These are phyloP conservation scores for Colletotrichum graminicola DNA, from an alignment of 2,329 filamentous ascomycete genomes.

Conservation along the genomic window DNA sequence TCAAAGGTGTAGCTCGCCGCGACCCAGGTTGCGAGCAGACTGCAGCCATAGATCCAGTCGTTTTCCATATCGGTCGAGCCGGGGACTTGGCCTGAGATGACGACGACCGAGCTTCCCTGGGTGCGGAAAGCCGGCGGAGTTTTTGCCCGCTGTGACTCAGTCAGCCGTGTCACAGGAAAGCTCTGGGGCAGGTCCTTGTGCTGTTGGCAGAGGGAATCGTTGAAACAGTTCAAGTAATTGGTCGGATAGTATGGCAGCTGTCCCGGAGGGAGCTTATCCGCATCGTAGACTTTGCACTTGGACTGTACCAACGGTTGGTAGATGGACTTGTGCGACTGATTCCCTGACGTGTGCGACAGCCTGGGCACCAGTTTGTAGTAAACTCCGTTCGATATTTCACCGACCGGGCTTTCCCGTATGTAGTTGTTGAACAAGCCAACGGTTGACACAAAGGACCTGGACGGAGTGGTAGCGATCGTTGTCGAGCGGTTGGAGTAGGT, in stretches of 20 bases:
- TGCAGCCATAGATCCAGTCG: neutral
- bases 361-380: neutral
- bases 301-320: constrained; percentile 16
- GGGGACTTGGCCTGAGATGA: neutral
- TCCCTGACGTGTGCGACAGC: neutral
- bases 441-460: neutral
- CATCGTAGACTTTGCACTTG: constrained; percentile 16
- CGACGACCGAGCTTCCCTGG: neutral
- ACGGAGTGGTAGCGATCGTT: neutral
- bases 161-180: neutral
- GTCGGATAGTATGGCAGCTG: neutral
- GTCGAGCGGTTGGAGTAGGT: neutral
- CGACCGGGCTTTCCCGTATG: neutral
- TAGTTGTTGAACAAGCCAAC: constrained; percentile 8
- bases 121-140: neutral
- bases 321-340: neutral
- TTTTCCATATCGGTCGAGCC: too few species aligned
- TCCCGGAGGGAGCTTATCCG: neutral
- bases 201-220: neutral
- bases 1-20: neutral
- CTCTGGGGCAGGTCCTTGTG: neutral
- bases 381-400: neutral
- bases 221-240: neutral
- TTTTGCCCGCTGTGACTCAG: neutral
- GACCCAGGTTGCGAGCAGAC: neutral